Conservation (phyloP, 2,329 filamentous ascomycete genomes). For the Rachicladosporium sp. region DNA sequence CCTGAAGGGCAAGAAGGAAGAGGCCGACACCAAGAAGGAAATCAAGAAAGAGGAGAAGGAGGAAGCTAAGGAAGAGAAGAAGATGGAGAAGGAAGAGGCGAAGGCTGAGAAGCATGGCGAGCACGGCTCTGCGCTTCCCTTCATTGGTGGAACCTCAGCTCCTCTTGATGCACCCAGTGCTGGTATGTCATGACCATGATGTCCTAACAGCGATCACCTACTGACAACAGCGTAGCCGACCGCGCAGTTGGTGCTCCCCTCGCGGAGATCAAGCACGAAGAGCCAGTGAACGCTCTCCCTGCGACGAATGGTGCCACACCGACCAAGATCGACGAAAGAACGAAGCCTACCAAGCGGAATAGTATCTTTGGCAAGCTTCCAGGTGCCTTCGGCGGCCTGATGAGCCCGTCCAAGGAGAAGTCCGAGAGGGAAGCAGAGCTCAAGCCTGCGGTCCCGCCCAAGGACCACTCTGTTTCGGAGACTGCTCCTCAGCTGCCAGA, state of each 20-base stretch:
- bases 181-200: too few species aligned
- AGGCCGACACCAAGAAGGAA: slow-evolving; percentile 29
- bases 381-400: slow-evolving; percentile 47
- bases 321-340: slow-evolving; percentile 28
- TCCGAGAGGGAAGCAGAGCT: slow-evolving; percentile 60
- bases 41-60: slow-evolving; percentile 33
- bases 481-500: slow-evolving; percentile 24
- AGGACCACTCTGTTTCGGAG: slow-evolving; percentile 34
- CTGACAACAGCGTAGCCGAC: slow-evolving; percentile 12
- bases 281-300: slow-evolving; percentile 23
- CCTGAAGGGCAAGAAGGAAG: slow-evolving; percentile 51
- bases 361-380: slow-evolving; percentile 60
- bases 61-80: slow-evolving; percentile 25
- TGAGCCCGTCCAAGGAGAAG: slow-evolving; percentile 47
- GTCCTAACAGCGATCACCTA: too few species aligned
- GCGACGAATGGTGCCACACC: background rate
- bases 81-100: slow-evolving; percentile 13
- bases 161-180: too few species aligned
- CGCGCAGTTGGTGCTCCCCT: slow-evolving; percentile 15
- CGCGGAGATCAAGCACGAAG: slow-evolving; percentile 9
- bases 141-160: too few species aligned
- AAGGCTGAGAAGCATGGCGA: slow-evolving; percentile 20
- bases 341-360: slow-evolving; percentile 67
- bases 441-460: slow-evolving; percentile 35
- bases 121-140: too few species aligned